These are phyloP conservation scores for Fusarium sublunatum DNA, from an alignment of 2,329 filamentous ascomycete species.

Conservation along the genomic window DNA sequence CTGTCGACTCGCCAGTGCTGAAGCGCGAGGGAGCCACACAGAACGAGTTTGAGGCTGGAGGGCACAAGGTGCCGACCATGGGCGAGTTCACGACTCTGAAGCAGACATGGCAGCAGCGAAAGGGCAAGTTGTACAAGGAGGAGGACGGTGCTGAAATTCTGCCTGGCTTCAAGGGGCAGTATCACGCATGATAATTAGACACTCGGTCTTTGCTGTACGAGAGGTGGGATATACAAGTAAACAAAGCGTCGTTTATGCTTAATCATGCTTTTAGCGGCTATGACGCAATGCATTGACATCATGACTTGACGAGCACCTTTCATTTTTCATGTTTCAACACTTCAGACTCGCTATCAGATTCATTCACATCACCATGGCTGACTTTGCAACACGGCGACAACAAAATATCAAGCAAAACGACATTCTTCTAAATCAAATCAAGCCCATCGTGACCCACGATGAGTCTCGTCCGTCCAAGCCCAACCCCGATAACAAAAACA, in stretches of 20 bases:
- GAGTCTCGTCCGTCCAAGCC: background rate
- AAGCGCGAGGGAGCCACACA: slow-evolving; percentile 47
- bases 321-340: background rate
- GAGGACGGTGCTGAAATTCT: background rate
- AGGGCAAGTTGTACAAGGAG: slow-evolving; percentile 21
- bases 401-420: slow-evolving; percentile 12
- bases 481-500: background rate
- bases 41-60: slow-evolving; percentile 52
- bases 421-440: slow-evolving; percentile 8
- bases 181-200: no score
- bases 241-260: no score
- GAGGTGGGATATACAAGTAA: no score
- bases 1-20: slow-evolving; percentile 52
- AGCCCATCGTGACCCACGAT: background rate
- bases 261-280: background rate
- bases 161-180: background rate
- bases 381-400: slow-evolving; percentile 3
- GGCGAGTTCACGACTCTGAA: slow-evolving; percentile 51
- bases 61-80: slow-evolving; percentile 48
- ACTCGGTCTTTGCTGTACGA: no score
- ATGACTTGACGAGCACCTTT: background rate
- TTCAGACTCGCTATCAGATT: background rate
- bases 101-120: slow-evolving; percentile 51
- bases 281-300: background rate
- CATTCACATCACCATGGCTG: slow-evolving; percentile 2